These are phyloP conservation scores for Tylopilus rubrobrunneus DNA, from an alignment of 768 basidiomycete species.

Conservation along the genomic window DNA sequence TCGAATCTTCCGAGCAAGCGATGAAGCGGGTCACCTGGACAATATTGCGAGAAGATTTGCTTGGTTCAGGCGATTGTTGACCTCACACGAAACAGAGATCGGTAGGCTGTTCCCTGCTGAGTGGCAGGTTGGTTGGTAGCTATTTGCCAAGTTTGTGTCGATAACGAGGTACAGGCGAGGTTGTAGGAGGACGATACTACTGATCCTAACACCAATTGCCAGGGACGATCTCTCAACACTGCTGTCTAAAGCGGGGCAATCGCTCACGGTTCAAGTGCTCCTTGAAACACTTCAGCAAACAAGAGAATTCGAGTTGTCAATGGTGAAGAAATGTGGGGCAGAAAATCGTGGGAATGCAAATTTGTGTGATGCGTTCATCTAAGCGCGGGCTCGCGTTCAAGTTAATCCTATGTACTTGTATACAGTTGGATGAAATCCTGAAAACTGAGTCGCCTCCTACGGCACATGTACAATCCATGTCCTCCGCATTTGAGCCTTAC, in stretches of 20 bases:
- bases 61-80: constrained; percentile 87
- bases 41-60: constrained; percentile 91
- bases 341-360: no score
- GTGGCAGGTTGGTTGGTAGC: constrained; percentile 83
- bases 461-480: constrained; percentile 61
- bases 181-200: background rate
- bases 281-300: constrained; percentile 86
- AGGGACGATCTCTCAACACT: constrained; percentile 84
- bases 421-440: constrained; percentile 64
- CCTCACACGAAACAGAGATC: constrained; percentile 84
- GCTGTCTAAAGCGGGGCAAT: constrained; percentile 71
- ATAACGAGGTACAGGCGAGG: constrained; percentile 64
- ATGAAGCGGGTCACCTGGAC: constrained; percentile 96
- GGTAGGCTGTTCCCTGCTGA: constrained; percentile 76
- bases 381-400: background rate
- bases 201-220: constrained; percentile 1
- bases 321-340: constrained; percentile 79
- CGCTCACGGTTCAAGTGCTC: constrained; percentile 70
- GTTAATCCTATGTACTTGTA: background rate
- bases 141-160: constrained; percentile 84
- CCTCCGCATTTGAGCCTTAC: constrained; percentile 79
- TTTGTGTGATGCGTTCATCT: constrained; percentile 12
- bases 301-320: constrained; percentile 80
- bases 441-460: constrained; percentile 48
- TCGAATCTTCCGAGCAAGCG: constrained; percentile 87